Evolutionary conservation across 2,329 filamentous ascomycete species (phyloP).

Genomic region (Botrytis squamosa): DNA sequence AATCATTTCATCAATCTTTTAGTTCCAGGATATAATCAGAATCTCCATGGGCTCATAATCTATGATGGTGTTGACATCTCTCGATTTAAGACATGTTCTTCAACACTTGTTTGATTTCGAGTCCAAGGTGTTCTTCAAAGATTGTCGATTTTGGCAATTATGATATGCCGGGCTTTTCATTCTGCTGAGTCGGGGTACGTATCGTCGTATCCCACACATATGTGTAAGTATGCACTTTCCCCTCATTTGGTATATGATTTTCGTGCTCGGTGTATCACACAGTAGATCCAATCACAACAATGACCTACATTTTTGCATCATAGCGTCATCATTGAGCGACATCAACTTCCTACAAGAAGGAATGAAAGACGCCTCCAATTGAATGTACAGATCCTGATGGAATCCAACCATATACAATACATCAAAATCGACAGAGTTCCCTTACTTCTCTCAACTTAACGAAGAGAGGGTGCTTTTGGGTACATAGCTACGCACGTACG

Average conservation of each 20-base stretch:
- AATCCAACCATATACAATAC: background rate
- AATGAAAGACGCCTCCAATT: background rate
- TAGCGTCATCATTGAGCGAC: background rate
- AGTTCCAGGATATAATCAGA: too few species aligned
- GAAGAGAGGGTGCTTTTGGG: background rate
- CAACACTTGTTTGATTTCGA: background rate
- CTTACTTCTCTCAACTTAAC: background rate
- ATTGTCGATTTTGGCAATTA: background rate
- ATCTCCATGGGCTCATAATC: background rate
- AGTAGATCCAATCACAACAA: background rate
- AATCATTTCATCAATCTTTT: too few species aligned
- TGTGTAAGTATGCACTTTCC: background rate
- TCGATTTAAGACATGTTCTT: background rate
- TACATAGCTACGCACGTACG: too few species aligned
- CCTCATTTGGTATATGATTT: conserved; percentile 2
- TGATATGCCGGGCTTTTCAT: background rate
- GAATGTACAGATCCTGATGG: background rate
- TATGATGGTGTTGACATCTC: background rate
- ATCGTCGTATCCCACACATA: background rate
- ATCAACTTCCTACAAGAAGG: background rate
- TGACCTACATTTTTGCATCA: background rate
- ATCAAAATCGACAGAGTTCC: background rate
- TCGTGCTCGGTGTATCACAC: background rate
- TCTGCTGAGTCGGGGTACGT: background rate
- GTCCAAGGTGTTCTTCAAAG: background rate